phyloP scores from a whole-genome alignment of 1,284 basidiomycete genomes.

The Prillingera fragicola region DNA sequence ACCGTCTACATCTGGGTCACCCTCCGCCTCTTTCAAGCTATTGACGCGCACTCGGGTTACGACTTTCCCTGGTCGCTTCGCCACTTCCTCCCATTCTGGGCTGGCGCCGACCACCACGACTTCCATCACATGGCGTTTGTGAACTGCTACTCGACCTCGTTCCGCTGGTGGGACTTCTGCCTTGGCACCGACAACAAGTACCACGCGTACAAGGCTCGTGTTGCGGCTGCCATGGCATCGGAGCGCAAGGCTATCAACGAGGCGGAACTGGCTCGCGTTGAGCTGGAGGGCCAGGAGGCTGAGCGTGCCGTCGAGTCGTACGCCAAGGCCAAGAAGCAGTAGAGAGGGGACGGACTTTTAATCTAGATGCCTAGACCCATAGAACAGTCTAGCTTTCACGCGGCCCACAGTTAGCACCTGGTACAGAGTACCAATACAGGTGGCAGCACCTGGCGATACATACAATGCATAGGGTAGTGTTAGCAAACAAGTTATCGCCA shows the following conservation, averaged over 20 bases:
- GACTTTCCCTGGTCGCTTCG: slow-evolving; percentile 98
- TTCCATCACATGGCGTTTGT: slow-evolving; percentile 65
- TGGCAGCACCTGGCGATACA: too few relatives aligned
- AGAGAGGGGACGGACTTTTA: background rate
- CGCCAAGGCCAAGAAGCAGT: slow-evolving; percentile 13
- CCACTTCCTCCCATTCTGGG: slow-evolving; percentile 94
- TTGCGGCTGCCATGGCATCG: slow-evolving; percentile 54
- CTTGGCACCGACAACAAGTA: slow-evolving; percentile 82
- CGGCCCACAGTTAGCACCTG: background rate
- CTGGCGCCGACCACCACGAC: slow-evolving; percentile 96
- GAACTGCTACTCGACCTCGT: slow-evolving; percentile 78
- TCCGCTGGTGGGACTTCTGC: slow-evolving; percentile 84
- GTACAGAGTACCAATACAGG: background rate
- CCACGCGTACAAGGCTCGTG: slow-evolving; percentile 62
- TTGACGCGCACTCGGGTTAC: slow-evolving; percentile 96
- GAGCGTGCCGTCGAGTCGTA: slow-evolving; percentile 56
- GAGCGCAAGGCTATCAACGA: slow-evolving; percentile 48
- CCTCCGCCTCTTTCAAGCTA: slow-evolving; percentile 91
- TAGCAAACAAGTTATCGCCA: too few relatives aligned
- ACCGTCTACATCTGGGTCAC: slow-evolving; percentile 90
- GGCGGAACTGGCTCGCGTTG: slow-evolving; percentile 54
- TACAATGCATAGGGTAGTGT: too few relatives aligned
- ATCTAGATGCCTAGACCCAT: background rate
- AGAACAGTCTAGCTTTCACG: background rate
- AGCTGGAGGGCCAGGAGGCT: slow-evolving; percentile 65